A percentile compares a stretch with the other conserved stretches of the same genome.
Conservation (phyloP, 2,329 filamentous ascomycete species). For the Conoideocrella luteorostrata region DNA sequence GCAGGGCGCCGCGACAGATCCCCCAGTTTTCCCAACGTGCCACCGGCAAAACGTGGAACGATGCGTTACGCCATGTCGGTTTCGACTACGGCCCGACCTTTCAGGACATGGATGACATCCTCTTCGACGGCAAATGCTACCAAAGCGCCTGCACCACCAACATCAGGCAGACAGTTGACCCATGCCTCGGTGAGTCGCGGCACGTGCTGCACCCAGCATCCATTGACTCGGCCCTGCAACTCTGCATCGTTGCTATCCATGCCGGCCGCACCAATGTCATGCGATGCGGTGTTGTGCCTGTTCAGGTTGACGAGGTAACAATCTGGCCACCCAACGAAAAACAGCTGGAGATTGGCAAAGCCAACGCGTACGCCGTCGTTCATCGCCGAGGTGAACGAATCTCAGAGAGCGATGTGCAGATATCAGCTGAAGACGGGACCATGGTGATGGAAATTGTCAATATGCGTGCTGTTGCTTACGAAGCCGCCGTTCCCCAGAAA, state of each 20-base stretch:
- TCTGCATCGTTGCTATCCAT: slow-evolving; percentile 24
- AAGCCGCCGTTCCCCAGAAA: slow-evolving; percentile 23
- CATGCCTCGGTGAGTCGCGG: slow-evolving; percentile 26
- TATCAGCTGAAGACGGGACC: neutral
- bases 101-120: slow-evolving; percentile 24
- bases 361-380: neutral
- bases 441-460: neutral
- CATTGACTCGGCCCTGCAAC: slow-evolving; percentile 31
- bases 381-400: neutral
- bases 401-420: neutral
- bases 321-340: slow-evolving; percentile 14
- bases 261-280: slow-evolving; percentile 21
- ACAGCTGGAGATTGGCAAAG: slow-evolving; percentile 6
- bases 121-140: slow-evolving; percentile 19
- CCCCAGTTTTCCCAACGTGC: slow-evolving; percentile 14
- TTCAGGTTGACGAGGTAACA: slow-evolving; percentile 19
- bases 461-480: slow-evolving; percentile 17
- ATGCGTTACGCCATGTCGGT: slow-evolving; percentile 27
- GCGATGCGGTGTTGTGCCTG: slow-evolving; percentile 24
- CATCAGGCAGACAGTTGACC: neutral
- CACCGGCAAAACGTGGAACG: slow-evolving; percentile 18
- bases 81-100: slow-evolving; percentile 34
- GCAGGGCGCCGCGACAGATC: neutral
- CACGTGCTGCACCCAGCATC: slow-evolving; percentile 32
- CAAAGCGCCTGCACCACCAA: slow-evolving; percentile 5